Conservation (phyloP, 192 early-diverging fungal species). For the Gamsiella multidivaricata region DNA sequence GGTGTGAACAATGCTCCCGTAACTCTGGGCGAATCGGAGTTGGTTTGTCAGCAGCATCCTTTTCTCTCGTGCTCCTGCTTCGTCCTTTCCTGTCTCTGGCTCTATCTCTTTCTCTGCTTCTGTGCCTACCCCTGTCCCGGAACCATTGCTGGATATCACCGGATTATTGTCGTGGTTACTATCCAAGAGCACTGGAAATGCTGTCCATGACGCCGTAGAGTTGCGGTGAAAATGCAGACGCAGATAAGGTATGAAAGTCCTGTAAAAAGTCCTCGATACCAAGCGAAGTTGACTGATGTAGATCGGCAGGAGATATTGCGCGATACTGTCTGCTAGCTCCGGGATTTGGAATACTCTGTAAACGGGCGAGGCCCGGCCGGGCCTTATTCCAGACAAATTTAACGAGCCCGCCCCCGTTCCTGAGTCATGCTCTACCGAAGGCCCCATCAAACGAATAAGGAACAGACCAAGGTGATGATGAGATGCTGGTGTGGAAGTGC, state of each 20-base stretch:
- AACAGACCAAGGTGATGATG: too few species aligned
- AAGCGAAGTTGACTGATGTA: conserved; percentile 28
- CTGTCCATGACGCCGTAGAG: conserved; percentile 34
- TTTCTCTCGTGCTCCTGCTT: neutral
- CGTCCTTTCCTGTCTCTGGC: neutral
- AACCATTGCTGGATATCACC: neutral
- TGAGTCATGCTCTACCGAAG: too few species aligned
- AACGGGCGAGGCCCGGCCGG: too few species aligned
- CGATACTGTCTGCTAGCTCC: conserved; percentile 32
- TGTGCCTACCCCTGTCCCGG: neutral
- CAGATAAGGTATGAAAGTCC: conserved; percentile 19
- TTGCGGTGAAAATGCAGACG: conserved; percentile 29
- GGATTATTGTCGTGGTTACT: neutral
- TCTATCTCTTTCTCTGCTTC: neutral
- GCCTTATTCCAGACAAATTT: too few species aligned
- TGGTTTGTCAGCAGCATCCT: too few species aligned
- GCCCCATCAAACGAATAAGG: too few species aligned
- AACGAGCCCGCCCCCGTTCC: too few species aligned
- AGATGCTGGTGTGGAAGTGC: too few species aligned
- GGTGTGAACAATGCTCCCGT: conserved; percentile 21
- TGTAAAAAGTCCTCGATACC: conserved; percentile 24
- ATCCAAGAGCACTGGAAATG: conserved; percentile 12
- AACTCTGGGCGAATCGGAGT: neutral
- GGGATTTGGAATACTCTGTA: conserved; percentile 38
- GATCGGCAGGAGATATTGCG: conserved; percentile 21